These are phyloP conservation scores for Paecilomyces sp. DNA, from an alignment of 2,329 filamentous ascomycete species.

Conservation along the genomic window DNA sequence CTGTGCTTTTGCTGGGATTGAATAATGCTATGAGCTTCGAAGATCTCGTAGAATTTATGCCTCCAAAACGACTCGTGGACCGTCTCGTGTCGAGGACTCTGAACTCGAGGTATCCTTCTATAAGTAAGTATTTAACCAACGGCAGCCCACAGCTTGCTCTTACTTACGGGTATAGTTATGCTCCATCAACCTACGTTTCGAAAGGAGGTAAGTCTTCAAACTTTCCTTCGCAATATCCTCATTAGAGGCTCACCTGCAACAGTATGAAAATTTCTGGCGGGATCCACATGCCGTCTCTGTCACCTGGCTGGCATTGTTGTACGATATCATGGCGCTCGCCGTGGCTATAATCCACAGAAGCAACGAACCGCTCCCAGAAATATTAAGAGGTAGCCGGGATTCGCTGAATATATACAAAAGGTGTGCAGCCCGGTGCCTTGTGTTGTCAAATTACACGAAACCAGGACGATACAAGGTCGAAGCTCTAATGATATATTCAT, in stretches of 20 bases:
- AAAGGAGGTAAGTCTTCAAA: slow-evolving; percentile 33
- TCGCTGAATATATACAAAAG: slow-evolving; percentile 43
- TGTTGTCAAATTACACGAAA: slow-evolving; percentile 24
- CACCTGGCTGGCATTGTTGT: slow-evolving; percentile 24
- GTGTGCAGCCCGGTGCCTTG: slow-evolving; percentile 27
- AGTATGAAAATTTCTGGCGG: slow-evolving; percentile 26
- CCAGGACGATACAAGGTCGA: slow-evolving; percentile 26
- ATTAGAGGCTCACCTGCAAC: not conserved
- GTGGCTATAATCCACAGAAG: slow-evolving; percentile 17
- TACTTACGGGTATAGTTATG: slow-evolving; percentile 28
- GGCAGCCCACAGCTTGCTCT: slow-evolving; percentile 41
- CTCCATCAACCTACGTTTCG: slow-evolving; percentile 25
- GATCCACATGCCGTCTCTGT: slow-evolving; percentile 18
- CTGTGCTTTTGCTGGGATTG: slow-evolving; percentile 22
- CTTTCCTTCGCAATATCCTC: slow-evolving; percentile 20
- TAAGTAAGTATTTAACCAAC: slow-evolving; percentile 13
- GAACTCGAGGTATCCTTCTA: slow-evolving; percentile 23
- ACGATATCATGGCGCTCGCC: slow-evolving; percentile 19
- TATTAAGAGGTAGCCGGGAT: slow-evolving; percentile 8
- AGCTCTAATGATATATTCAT: slow-evolving; percentile 21
- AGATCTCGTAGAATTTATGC: slow-evolving; percentile 25
- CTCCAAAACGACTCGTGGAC: slow-evolving; percentile 22
- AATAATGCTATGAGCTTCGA: slow-evolving; percentile 17
- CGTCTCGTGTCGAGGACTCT: slow-evolving; percentile 26
- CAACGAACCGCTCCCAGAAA: slow-evolving; percentile 15